phyloP scores from a whole-genome alignment of 2,329 filamentous ascomycete species.

The Nemania diffusa region DNA sequence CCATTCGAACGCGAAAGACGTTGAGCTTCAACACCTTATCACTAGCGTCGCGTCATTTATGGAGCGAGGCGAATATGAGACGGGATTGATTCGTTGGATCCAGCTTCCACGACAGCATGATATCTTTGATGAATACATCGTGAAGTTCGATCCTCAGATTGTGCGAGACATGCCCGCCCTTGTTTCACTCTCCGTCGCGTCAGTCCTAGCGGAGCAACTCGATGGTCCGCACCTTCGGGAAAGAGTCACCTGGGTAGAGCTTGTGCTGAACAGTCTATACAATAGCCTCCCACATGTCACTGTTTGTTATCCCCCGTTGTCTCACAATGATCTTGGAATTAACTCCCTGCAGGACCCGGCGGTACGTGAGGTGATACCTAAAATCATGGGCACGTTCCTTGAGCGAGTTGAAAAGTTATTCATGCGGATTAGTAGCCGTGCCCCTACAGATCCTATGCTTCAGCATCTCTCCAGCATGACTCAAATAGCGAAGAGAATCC shows the following conservation, averaged over 20 bases:
- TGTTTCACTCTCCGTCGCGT: constrained; percentile 71
- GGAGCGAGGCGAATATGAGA: constrained; percentile 68
- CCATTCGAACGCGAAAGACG: constrained; percentile 59
- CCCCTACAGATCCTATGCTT: constrained; percentile 60
- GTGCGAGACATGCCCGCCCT: constrained; percentile 69
- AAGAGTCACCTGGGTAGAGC: constrained; percentile 70
- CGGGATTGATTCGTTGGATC: constrained; percentile 73
- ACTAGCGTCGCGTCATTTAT: constrained; percentile 71
- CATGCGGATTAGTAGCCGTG: constrained; percentile 59
- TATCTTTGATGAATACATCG: constrained; percentile 68
- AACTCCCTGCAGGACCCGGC: constrained; percentile 60
- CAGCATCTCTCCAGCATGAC: constrained; percentile 61
- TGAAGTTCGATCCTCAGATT: constrained; percentile 62
- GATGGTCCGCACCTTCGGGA: constrained; percentile 63
- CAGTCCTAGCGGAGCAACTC: constrained; percentile 70
- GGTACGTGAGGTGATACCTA: constrained; percentile 65
- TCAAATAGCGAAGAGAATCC: constrained; percentile 44
- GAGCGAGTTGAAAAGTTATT: constrained; percentile 64
- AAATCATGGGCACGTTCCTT: constrained; percentile 66
- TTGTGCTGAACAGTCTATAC: constrained; percentile 65
- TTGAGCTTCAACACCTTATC: constrained; percentile 66
- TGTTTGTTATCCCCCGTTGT: constrained; percentile 55
- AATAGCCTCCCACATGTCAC: constrained; percentile 57
- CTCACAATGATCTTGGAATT: constrained; percentile 42
- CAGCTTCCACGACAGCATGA: constrained; percentile 71